Evolutionary conservation across 257 asterid species (phyloP).

Genomic region (Solanum arcanum): DNA sequence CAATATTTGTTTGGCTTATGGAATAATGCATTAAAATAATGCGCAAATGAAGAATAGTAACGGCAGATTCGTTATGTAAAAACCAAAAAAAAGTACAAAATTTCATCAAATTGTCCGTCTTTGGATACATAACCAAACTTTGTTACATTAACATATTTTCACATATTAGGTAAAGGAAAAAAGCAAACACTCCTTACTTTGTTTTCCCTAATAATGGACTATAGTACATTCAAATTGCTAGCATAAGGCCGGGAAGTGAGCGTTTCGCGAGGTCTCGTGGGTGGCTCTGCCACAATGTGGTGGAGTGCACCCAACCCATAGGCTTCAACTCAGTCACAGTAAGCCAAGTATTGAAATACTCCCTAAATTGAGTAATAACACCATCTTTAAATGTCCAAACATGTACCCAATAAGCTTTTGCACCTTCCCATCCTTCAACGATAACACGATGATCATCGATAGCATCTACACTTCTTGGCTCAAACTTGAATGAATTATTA

Average conservation of each 20-base stretch:
- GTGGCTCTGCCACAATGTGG: slow-evolving; percentile 93
- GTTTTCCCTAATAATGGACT: background rate
- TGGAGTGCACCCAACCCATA: slow-evolving; percentile 8
- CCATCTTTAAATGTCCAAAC: slow-evolving; percentile 78
- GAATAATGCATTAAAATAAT: too few relatives aligned
- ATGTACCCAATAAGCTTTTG: slow-evolving; percentile 77
- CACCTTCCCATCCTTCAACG: slow-evolving; percentile 92
- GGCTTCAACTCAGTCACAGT: slow-evolving; percentile 63
- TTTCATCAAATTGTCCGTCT: background rate
- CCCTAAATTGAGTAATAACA: slow-evolving; percentile 64
- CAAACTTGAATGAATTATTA: slow-evolving; percentile 37
- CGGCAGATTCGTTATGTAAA: too few relatives aligned
- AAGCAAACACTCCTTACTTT: background rate
- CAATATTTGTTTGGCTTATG: too few relatives aligned
- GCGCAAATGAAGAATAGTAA: too few relatives aligned
- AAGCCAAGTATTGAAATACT: slow-evolving; percentile 88
- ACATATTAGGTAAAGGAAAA: background rate
- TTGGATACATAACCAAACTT: background rate
- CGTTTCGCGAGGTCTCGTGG: slow-evolving; percentile 55
- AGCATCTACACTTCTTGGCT: slow-evolving; percentile 53
- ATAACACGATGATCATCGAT: slow-evolving; percentile 60
- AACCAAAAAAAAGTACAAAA: background rate
- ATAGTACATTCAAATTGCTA: slow-evolving; percentile 31
- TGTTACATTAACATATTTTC: background rate
- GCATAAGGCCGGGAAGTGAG: slow-evolving; percentile 71